A percentile compares a stretch with the other conserved stretches of the same genome.
Evolutionary conservation across 441 rosid genomes (phyloP).

Genomic region (Adansonia grandidieri): DNA sequence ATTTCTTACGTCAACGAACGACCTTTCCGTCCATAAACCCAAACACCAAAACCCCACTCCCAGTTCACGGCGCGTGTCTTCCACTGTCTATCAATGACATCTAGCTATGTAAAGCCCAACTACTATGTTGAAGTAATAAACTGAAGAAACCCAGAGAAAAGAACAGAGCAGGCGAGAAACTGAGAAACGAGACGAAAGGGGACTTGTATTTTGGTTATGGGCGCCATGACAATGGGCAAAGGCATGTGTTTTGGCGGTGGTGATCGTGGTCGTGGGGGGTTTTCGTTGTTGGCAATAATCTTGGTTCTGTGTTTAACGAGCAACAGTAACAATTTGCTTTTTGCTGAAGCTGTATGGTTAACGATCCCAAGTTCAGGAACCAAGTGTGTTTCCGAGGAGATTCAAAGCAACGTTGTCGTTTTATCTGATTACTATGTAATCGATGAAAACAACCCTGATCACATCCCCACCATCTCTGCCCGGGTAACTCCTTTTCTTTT

Average conservation of each 20-base stretch:
- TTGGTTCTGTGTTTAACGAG: constrained; percentile 24
- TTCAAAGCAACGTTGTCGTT: constrained; percentile 77
- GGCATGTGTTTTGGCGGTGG: constrained; percentile 15
- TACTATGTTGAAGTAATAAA: neutral
- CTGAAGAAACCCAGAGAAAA: neutral
- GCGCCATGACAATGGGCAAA: neutral
- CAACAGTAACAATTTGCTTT: constrained; percentile 28
- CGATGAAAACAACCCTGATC: constrained; percentile 57
- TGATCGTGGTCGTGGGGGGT: constrained; percentile 12
- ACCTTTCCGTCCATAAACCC: neutral
- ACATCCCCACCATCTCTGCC: constrained; percentile 49
- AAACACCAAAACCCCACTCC: neutral
- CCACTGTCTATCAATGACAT: neutral
- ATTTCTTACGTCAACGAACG: neutral
- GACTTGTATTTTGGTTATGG: neutral
- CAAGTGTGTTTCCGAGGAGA: constrained; percentile 86
- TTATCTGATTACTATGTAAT: constrained; percentile 72
- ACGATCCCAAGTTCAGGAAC: constrained; percentile 63
- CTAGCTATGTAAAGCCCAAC: too few relatives aligned
- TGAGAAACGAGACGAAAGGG: neutral
- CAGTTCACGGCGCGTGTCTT: neutral
- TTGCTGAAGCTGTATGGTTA: constrained; percentile 57
- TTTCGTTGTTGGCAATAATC: constrained; percentile 14
- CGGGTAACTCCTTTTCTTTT: constrained; percentile 44
- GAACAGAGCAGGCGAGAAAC: neutral